phyloP scores from a whole-genome alignment of 345 rosid species.

The Clausena lansium region DNA sequence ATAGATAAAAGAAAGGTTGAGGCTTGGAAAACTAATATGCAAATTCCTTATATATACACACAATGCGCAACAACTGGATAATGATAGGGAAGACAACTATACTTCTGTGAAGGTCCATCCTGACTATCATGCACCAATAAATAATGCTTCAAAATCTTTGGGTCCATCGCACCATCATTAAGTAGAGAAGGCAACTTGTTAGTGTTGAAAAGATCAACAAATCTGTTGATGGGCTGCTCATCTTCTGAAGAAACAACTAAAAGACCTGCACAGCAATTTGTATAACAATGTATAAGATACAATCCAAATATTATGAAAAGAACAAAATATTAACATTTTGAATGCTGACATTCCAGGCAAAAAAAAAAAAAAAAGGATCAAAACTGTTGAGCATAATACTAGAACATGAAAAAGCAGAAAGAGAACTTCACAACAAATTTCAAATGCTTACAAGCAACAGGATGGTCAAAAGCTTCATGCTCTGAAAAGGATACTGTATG shows the following conservation, averaged over 20 bases:
- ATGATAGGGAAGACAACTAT: constrained; percentile 17
- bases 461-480: constrained; percentile 98
- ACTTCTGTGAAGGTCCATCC: constrained; percentile 82
- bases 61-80: neutral
- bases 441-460: constrained; percentile 83
- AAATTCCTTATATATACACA: neutral
- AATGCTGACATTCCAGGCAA: neutral
- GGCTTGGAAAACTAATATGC: neutral
- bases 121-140: constrained; percentile 91
- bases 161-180: constrained; percentile 91
- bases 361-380: constrained; percentile 4
- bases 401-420: neutral
- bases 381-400: neutral
- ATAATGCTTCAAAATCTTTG: constrained; percentile 81
- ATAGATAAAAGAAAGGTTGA: neutral
- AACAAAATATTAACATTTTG: neutral
- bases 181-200: constrained; percentile 76
- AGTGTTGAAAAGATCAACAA: constrained; percentile 84
- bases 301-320: neutral
- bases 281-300: neutral
- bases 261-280: constrained; percentile 66
- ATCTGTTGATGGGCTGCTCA: constrained; percentile 73
- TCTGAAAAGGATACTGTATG: constrained; percentile 74
- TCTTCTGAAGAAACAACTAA: constrained; percentile 90
- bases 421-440: constrained; percentile 17